Evolutionary conservation across 306 rosid species (phyloP).

Genomic region (Astragalus membranaceus): DNA sequence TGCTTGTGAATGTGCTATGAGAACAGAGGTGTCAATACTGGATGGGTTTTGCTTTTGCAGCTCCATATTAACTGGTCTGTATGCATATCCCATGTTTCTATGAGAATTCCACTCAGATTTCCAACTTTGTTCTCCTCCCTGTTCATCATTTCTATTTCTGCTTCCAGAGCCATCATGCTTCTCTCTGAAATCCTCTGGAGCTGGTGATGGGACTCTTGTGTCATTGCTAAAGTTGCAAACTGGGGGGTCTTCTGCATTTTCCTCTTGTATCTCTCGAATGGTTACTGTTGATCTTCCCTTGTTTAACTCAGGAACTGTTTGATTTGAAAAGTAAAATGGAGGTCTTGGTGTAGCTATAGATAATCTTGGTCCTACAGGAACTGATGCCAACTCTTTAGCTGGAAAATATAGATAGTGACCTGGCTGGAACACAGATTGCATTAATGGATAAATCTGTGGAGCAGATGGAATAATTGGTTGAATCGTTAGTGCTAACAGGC

Average conservation of each 20-base stretch:
- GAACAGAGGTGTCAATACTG: slow-evolving; percentile 21
- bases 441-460: slow-evolving; percentile 51
- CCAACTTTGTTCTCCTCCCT: slow-evolving; percentile 30
- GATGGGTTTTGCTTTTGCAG: slow-evolving; percentile 37
- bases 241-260: slow-evolving; percentile 40
- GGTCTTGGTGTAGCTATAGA: slow-evolving; percentile 45
- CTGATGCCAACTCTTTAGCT: slow-evolving; percentile 37
- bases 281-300: slow-evolving; percentile 57
- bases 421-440: slow-evolving; percentile 61
- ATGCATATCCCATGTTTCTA: slow-evolving; percentile 24
- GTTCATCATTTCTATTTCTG: slow-evolving; percentile 27
- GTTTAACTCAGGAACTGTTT: slow-evolving; percentile 31
- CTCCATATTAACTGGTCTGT: slow-evolving; percentile 24
- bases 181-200: slow-evolving; percentile 35
- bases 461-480: slow-evolving; percentile 37
- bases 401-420: slow-evolving; percentile 52
- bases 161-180: slow-evolving; percentile 23
- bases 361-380: slow-evolving; percentile 42
- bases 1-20: slow-evolving; percentile 28
- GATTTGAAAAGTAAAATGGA: slow-evolving; percentile 46
- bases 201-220: slow-evolving; percentile 23
- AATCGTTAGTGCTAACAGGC: slow-evolving; percentile 46
- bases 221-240: slow-evolving; percentile 25
- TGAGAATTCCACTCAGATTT: slow-evolving; percentile 36
- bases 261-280: slow-evolving; percentile 73